Evolutionary conservation across 1,284 basidiomycete genomes (phyloP), one percentile per base, ranked within the genome.

Genomic region (Irpex sp.): DNA sequence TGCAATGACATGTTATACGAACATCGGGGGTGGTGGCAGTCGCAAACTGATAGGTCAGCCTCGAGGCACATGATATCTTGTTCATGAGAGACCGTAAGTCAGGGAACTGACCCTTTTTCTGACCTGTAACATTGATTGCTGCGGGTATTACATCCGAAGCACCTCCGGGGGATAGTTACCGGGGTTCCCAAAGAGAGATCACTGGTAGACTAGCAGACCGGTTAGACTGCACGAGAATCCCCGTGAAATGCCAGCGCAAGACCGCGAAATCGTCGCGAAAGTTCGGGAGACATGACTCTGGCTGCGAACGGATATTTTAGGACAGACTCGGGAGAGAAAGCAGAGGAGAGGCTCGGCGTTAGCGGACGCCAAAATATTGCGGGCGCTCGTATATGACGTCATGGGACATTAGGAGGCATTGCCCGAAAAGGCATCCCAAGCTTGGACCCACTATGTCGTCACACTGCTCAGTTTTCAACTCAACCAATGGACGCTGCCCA

Each of bases 401-500:
- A 61, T 47, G 21, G 39, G 33, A 11, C 43, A 57, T 8, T 21
- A 35, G 31, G 56, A 57, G 56, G 61, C 51, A 61, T 55, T 58
- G 61, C 46, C 47, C 61, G 13, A 53, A 61, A 61, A 53, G 43
- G 61, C 15, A 19, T 46, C 47, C 31, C 36, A 61, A 55, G 33
- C 43, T 31, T 50, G 43, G 55, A 57, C 60, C 60, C 60, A 61
- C 55, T 51, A 57, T 57, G 56, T 54, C 61, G 61, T 61, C 61
- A 61, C 61, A 43, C 21, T 21, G 7, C 8, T 9, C 9, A 7
- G 7, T 21, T 21, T 9, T 13, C 19, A 13, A 17, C 49, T 51
- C 15, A 15, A 43, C 39, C 39, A 43, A 43, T 43, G 39, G 15
- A 9, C 39, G 17, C 49, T 26, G 11, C 17, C 17, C 49, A 51